These are phyloP conservation scores for Daphne laureola DNA, from an alignment of 441 rosid species.

Conservation along the genomic window DNA sequence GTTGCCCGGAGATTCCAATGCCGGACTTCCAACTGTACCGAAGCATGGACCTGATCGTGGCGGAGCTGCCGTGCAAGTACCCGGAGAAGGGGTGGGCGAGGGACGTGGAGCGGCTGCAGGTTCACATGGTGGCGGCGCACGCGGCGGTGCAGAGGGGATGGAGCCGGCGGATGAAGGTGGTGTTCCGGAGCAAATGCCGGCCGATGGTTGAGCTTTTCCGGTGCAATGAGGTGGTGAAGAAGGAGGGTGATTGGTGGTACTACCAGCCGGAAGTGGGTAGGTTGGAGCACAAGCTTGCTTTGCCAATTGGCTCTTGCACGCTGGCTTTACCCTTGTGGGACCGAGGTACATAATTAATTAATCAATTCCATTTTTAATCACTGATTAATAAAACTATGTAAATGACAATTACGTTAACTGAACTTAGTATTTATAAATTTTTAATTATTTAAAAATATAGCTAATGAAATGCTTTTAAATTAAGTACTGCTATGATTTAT, in stretches of 20 bases:
- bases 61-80: slow-evolving; percentile 59
- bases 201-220: slow-evolving; percentile 86
- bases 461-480: too few relatives aligned
- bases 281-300: slow-evolving; percentile 58
- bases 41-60: slow-evolving; percentile 64
- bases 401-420: too few relatives aligned
- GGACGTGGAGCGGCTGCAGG: slow-evolving; percentile 76
- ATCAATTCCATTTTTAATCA: too few relatives aligned
- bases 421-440: too few relatives aligned
- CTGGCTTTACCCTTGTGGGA: slow-evolving; percentile 80
- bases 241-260: slow-evolving; percentile 79
- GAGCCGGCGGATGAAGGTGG: slow-evolving; percentile 55
- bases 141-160: slow-evolving; percentile 48
- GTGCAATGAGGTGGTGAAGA: slow-evolving; percentile 66
- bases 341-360: slow-evolving; percentile 26
- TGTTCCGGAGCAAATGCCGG: slow-evolving; percentile 70
- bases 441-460: too few relatives aligned
- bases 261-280: slow-evolving; percentile 47
- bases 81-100: slow-evolving; percentile 73
- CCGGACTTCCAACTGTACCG: slow-evolving; percentile 42
- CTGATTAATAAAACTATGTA: too few relatives aligned
- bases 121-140: slow-evolving; percentile 62
- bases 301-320: slow-evolving; percentile 84
- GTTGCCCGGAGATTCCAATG: slow-evolving; percentile 85
- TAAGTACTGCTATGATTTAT: too few relatives aligned